Evolutionary conservation across 768 basidiomycete species (phyloP).

Genomic region (Nevesoporus exiguus): DNA sequence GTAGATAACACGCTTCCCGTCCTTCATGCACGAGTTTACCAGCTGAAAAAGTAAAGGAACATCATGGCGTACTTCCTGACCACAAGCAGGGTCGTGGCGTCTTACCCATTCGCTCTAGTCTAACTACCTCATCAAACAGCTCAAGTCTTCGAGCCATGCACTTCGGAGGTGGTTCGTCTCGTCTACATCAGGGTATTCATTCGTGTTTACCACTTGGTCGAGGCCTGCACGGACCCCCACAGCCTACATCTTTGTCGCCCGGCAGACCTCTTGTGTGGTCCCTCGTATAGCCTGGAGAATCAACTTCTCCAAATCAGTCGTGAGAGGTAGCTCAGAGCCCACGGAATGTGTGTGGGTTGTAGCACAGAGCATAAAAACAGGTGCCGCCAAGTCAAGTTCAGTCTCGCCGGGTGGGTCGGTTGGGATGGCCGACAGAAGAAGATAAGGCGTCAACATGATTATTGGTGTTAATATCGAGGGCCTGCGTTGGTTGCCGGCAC

Average conservation of each 20-base stretch:
- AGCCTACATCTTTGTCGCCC: slow-evolving; percentile 46
- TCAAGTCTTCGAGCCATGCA: slow-evolving; percentile 35
- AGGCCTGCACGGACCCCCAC: slow-evolving; percentile 29
- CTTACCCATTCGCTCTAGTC: slow-evolving; percentile 51
- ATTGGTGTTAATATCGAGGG: slow-evolving; percentile 1
- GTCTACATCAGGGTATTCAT: background rate
- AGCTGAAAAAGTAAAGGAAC: background rate
- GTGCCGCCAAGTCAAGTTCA: slow-evolving; percentile 24
- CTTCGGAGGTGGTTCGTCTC: slow-evolving; percentile 8
- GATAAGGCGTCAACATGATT: slow-evolving; percentile 28
- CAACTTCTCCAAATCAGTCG: slow-evolving; percentile 30
- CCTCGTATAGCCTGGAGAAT: slow-evolving; percentile 28
- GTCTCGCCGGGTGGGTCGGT: background rate
- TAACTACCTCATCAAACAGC: slow-evolving; percentile 44
- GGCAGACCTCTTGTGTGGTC: slow-evolving; percentile 43
- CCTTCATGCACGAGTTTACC: background rate
- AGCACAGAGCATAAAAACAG: slow-evolving; percentile 29
- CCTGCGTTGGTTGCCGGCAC: background rate
- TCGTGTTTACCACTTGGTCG: slow-evolving; percentile 11
- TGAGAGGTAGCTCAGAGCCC: background rate
- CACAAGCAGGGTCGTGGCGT: slow-evolving; percentile 46
- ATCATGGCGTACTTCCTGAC: slow-evolving; percentile 34
- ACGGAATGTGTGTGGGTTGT: slow-evolving; percentile 25
- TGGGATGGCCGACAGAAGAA: slow-evolving; percentile 13
- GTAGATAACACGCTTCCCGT: slow-evolving; percentile 21